phyloP scores from a whole-genome alignment of 2,329 filamentous ascomycete species.

The Helicocarpus griseus region DNA sequence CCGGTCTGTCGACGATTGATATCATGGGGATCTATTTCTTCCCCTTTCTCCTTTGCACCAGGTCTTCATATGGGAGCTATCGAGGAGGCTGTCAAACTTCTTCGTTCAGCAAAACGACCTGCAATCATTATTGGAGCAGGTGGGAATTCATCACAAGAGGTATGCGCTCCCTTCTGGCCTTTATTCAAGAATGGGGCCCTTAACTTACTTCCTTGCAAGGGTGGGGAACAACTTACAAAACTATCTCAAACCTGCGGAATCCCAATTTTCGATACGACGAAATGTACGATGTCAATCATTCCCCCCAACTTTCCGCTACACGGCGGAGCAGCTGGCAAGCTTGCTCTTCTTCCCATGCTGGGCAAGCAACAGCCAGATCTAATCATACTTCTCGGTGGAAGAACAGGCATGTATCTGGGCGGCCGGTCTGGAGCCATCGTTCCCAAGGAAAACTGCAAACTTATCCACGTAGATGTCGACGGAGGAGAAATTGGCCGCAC shows the following conservation, averaged over 20 bases:
- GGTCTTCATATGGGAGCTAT: conserved; percentile 29
- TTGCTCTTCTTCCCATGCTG: conserved; percentile 22
- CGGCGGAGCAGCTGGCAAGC: conserved; percentile 25
- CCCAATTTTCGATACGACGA: not conserved
- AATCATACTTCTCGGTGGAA: conserved; percentile 32
- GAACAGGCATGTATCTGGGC: conserved; percentile 34
- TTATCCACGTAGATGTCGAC: conserved; percentile 37
- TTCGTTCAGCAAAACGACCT: conserved; percentile 28
- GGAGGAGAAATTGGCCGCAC: conserved; percentile 36
- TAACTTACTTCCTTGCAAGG: not conserved
- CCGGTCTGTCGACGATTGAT: conserved; percentile 29
- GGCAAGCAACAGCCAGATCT: conserved; percentile 30
- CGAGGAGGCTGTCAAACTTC: conserved; percentile 22
- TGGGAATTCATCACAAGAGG: conserved; percentile 6
- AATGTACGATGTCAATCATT: conserved; percentile 15
- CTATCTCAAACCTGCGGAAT: not conserved
- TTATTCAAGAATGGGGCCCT: not conserved
- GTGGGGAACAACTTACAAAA: not conserved
- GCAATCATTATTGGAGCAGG: conserved; percentile 36
- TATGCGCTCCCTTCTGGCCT: not conserved
- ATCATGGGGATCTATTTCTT: conserved; percentile 33
- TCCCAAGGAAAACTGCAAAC: conserved; percentile 26
- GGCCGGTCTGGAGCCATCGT: conserved; percentile 30
- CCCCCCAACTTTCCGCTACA: conserved; percentile 24
- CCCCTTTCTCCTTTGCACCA: conserved; percentile 23